Base-by-base conservation (phyloP, 345 rosid genomes). In the Pelargonium nanum region DNA sequence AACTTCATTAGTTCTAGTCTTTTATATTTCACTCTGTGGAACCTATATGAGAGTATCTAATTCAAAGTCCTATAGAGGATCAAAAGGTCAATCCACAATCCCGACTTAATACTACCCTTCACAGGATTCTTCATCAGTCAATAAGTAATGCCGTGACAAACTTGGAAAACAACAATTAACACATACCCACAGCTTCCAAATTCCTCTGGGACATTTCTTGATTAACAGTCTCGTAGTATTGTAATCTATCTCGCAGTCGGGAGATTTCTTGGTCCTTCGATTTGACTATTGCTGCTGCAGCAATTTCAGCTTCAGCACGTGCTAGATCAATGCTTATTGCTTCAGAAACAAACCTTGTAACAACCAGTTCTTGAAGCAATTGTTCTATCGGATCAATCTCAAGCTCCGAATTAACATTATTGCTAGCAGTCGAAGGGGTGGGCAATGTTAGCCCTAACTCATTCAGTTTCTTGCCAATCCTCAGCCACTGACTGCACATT, bases 201-300 rank as follows among this genome's bases (percentile, higher is more conserved):
- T 52, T 52, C 55, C 55, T 19, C 21, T 52, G 55, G 22, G 22
- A 52, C 55, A 52, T 52, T n/a, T 52, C 55, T 19, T 52, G 22
- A n/a, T 52, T 52, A n/a, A 9, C 55, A 52, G 55, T 52, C 55
- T 52, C 55, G 10, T 52, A 52, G 22, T 52, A 52, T 19, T n/a
- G 55, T 21, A 52, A 19, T n/a, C 55, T 52, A 20, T 52, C 22
- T n/a, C 55, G 8, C 17, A 52, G 17, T 8, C 22, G 55, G 55
- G 55, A 52, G 55, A 52, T 52, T n/a, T 52, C 55, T 21, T 19
- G 21, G 17, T 52, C n/a, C 55, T 52, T 52, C 4, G 55, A 52
- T 1, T 52, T 21, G 22, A 52, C n/a, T 15, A 52, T 52, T n/a
- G 21, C 55, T 52, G 55, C 55, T 19, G 55, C 55, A n/a, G 21